Base-by-base conservation (phyloP, 1,139 yeast genomes). In the Wickerhamomyces sp. region DNA sequence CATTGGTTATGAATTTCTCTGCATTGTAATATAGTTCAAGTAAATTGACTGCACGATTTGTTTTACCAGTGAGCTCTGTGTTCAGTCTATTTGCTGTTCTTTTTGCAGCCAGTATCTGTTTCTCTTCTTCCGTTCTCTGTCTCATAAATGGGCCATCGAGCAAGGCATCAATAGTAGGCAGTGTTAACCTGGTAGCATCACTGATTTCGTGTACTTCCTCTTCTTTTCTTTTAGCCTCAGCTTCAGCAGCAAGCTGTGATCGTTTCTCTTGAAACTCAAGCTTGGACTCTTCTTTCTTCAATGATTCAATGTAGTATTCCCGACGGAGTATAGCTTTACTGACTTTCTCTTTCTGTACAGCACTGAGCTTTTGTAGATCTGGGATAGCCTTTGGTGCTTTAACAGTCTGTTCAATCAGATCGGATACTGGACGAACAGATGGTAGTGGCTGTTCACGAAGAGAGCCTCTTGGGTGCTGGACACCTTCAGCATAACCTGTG, bases 131-230 rank as follows among this genome's bases (percentile, higher is more conserved):
- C 0, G 94, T 81, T 58, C 96, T 72, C 35, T 64, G 72, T 54
- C 82, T 72, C 67, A 88, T 74, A 42, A 87, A 62, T 14, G 89
- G 84, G 4, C 85, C 85, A 25, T 72, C 57, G 45, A 83, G 64
- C 45, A 81, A 69, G 28, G 75, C 68, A 49, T 83, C 89, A 44
- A 88, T 68, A 3, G 95, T 84, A 30, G 96, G 96, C 35, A 86
- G 68, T 2, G 95, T 84, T 49, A 82, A 70, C 49, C 64, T 63
- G 30, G 78, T 70, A 16, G 87, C 78, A 39, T 66, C 69, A 6
- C 78, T 64, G 44, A 49, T 62, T 44, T 51, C 57, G 23, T 36
- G 40, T 12, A 42, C 47, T 33, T 53, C 49, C 35, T 57, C 51
- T 38, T 61, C 49, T 49, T 59, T 43, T 57, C 58, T 31, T 45